Evolutionary conservation across 176 grass and related monocot species (phyloP).

Genomic region (Eleusine indica): DNA sequence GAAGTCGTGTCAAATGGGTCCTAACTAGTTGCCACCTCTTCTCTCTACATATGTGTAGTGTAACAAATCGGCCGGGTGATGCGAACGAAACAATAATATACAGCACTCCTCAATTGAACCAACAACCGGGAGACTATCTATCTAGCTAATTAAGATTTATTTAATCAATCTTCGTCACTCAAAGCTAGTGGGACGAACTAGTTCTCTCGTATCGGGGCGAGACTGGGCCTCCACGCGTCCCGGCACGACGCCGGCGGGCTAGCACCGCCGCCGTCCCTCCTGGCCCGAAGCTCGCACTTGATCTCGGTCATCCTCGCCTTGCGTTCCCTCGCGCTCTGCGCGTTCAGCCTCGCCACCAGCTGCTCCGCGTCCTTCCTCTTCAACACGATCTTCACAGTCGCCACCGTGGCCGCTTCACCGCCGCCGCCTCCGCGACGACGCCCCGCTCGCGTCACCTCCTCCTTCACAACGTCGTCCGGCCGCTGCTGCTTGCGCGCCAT

Average conservation of each 20-base stretch:
- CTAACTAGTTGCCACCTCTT: constrained; percentile 25
- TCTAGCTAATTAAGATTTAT: too few relatives aligned
- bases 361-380: constrained; percentile 53
- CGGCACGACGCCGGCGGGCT: constrained; percentile 12
- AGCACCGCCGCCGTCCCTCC: not conserved
- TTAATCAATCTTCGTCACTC: not conserved
- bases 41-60: not conserved
- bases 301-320: constrained; percentile 45
- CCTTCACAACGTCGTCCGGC: not conserved
- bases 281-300: not conserved
- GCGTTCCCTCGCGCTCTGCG: constrained; percentile 16
- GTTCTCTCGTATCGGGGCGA: constrained; percentile 42
- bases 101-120: not conserved
- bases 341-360: constrained; percentile 49
- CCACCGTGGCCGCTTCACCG: not conserved
- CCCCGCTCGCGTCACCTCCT: not conserved
- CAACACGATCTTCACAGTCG: constrained; percentile 60
- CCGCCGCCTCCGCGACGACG: not conserved
- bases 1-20: too few relatives aligned
- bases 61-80: constrained; percentile 21
- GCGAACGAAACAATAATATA: not conserved
- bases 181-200: not conserved
- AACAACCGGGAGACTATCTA: too few relatives aligned
- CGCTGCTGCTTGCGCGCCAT: constrained; percentile 1
- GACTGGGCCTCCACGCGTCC: constrained; percentile 30